Percentiles rank a stretch among this genome's conserved stretches.
These are phyloP conservation scores for Dryas alaskensis DNA, from an alignment of 306 rosid genomes.

Conservation along the genomic window DNA sequence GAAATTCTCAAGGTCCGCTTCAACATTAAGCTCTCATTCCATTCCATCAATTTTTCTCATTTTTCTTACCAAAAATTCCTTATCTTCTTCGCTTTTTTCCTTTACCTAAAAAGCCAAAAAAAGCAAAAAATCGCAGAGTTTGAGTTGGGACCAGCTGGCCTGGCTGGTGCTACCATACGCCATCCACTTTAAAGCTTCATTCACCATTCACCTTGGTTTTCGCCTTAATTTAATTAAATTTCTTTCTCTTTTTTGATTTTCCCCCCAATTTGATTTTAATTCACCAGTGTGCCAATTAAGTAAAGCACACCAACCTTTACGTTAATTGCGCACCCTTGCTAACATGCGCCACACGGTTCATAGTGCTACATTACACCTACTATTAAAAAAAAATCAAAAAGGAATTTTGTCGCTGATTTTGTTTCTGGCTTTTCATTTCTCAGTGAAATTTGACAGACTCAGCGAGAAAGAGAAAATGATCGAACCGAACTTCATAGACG, in stretches of 20 bases:
- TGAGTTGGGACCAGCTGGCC: conserved; percentile 39
- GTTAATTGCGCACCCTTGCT: conserved; percentile 25
- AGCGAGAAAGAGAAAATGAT: conserved; percentile 44
- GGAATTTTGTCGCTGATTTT: not conserved
- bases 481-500: conserved; percentile 69
- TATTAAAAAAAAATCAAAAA: not conserved
- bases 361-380: conserved; percentile 16
- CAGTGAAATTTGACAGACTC: conserved; percentile 25
- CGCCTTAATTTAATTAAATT: not conserved
- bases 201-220: conserved; percentile 1
- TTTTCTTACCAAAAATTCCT: not conserved
- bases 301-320: conserved; percentile 3
- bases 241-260: not conserved
- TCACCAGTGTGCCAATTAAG: not conserved
- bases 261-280: not conserved
- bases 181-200: conserved; percentile 18
- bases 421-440: conserved; percentile 8
- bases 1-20: conserved; percentile 12
- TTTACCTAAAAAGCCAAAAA: not conserved
- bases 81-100: not conserved
- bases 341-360: conserved; percentile 37
- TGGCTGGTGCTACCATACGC: conserved; percentile 15
- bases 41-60: not conserved
- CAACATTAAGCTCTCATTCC: not conserved
- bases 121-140: conserved; percentile 7